Base-by-base conservation (phyloP, 1,284 basidiomycete species). In the Thecaphora thlaspeos region DNA sequence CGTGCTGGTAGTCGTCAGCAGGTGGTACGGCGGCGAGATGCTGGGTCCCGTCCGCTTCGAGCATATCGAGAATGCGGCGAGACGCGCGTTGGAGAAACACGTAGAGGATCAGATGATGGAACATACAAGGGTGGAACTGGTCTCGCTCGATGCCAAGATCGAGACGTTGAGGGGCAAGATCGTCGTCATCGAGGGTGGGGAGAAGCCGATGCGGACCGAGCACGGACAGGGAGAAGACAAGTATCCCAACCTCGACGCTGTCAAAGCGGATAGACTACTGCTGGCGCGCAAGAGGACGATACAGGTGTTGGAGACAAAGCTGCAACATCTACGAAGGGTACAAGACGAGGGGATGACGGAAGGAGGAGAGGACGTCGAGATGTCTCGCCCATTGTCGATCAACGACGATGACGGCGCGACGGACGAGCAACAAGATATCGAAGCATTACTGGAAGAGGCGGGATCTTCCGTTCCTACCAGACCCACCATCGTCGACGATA, bases 1-100 rank as follows among this genome's bases (percentile, higher is more conserved):
- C 36, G 63, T 72, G 14, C 46, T 77, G 19, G 70, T 74, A 4
- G 52, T 77, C 1, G 75, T 77, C 23, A 75, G 71, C 45, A 49
- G 73, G 14, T 77, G 88, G 87, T 91, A 87, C 67, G 89, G 89
- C 0, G 90, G 89, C 10, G 84, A 83, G 23, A 80, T 90, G 80
- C 75, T 87, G 4, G 85, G 85, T 2, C 84, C 85, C 11, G 83
- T 81, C 11, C 82, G 89, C n/a, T 91, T 90, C 75, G 78, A 82
- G 1, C 89, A 91, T 66, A 88, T 91, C 56, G 85, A 88, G 72
- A 84, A 82, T 4, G 89, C 87, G 68, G 81, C 88, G 2, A 78
- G 82, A 15, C 87, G 89, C 70, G 89, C 88, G 8, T 87, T 89
- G 70, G 82, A 82, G 22, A 79, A 80, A 26, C 88, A 88, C 81